These are phyloP conservation scores for Fusarium longipes DNA, from an alignment of 2,329 filamentous ascomycete genomes.

Conservation along the genomic window DNA sequence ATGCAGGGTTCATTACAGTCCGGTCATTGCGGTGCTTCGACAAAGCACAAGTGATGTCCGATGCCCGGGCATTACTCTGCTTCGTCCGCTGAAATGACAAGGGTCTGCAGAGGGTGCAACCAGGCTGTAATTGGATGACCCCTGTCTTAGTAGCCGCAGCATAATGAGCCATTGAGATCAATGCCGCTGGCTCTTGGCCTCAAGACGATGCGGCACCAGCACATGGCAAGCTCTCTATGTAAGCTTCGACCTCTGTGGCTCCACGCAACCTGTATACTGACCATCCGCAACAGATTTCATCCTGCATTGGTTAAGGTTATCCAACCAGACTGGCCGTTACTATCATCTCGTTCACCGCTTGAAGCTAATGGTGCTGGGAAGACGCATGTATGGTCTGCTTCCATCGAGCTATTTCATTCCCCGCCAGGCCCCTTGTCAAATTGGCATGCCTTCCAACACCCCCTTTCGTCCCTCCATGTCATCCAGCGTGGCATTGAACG, in stretches of 20 bases:
- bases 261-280: conserved; percentile 12
- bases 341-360: conserved; percentile 36
- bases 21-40: conserved; percentile 12
- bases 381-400: conserved; percentile 35
- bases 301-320: neutral
- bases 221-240: conserved; percentile 23
- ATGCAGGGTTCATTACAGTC: conserved; percentile 27
- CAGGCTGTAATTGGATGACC: conserved; percentile 24
- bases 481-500: conserved; percentile 46
- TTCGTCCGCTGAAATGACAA: conserved; percentile 28
- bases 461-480: conserved; percentile 44
- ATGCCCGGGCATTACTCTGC: conserved; percentile 15
- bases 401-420: conserved; percentile 32
- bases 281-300: conserved; percentile 4
- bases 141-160: conserved; percentile 28
- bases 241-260: conserved; percentile 17
- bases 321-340: conserved; percentile 12
- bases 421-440: conserved; percentile 37
- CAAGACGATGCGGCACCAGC: conserved; percentile 11
- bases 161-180: conserved; percentile 22
- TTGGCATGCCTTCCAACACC: conserved; percentile 34
- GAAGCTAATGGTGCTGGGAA: conserved; percentile 33
- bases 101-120: conserved; percentile 30
- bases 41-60: conserved; percentile 5
- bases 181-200: conserved; percentile 28